Evolutionary conservation across 768 basidiomycete species (phyloP), one percentile per base, ranked within the genome.

Genomic region (Leccinum disarticulatum): DNA sequence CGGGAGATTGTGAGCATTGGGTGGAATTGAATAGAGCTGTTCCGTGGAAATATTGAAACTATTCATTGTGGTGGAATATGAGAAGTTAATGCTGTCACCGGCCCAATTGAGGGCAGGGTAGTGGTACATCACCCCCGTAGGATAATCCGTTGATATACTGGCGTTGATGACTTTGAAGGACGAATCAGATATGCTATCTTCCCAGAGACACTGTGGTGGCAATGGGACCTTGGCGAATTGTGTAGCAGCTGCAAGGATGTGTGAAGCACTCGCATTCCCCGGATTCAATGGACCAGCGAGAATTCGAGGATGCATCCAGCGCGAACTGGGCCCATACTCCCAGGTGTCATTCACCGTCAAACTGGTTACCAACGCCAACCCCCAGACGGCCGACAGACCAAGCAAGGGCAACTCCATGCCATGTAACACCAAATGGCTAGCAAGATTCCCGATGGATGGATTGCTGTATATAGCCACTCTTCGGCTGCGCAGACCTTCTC

Each of bases 31-130:
- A 7, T 33, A 51, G 6, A 60, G 30, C 5, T 14, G 2, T 17
- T 60, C 55, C 49, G 41, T 48, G 46, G 61, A 62, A 10, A 62
- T 19, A 27, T 55, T 48, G 33, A 56, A 62, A 3, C 55, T 46
- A 9, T 41, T 41, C 17, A 41, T 17, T 41, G 38, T 41, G 38
- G 38, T 41, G 38, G 38, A 9, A 41, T 41, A 41, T 41, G 17
- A 41, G n/a, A 9, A 41, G 8, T 2, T 6, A 15, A 38, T 17
- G 33, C 51, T 52, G 3, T 60, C 28, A 5, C 3, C 25, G 3
- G 5, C 15, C 33, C 35, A 17, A 17, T 28, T 33, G n/a, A 25
- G 56, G 10, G 50, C 35, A 38, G 28, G 56, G 27, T 35, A 27
- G 15, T 25, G 27, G 17, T n/a, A n/a, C n/a, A 27, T 6, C 6